phyloP scores from a whole-genome alignment of 495 filamentous ascomycete species.

The Annulohypoxylon bovei region DNA sequence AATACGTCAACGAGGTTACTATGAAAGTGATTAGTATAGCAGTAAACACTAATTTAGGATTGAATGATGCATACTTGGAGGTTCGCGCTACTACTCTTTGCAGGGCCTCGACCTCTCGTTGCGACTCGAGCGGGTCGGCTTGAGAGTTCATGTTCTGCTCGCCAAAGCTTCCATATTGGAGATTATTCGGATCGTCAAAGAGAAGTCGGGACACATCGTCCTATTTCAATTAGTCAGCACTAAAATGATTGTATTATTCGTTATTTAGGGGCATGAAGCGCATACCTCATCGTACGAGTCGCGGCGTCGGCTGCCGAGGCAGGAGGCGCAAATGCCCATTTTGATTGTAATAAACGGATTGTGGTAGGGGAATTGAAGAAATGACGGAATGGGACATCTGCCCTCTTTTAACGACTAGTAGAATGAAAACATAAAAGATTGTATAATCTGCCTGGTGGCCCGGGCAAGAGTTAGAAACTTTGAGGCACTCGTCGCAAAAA shows the following conservation, averaged over 20 bases:
- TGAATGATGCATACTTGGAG: conserved; percentile 57
- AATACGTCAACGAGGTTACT: conserved; percentile 69
- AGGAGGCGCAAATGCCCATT: conserved; percentile 61
- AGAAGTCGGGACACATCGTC: conserved; percentile 64
- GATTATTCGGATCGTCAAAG: conserved; percentile 62
- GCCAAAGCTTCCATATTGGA: conserved; percentile 65
- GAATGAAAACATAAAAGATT: conserved; percentile 47
- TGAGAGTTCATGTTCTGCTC: conserved; percentile 60
- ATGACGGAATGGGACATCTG: conserved; percentile 37
- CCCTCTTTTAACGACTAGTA: conserved; percentile 29
- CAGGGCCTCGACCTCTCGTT: conserved; percentile 67
- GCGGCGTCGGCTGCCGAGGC: conserved; percentile 53
- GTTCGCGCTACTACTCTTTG: conserved; percentile 65
- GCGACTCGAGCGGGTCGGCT: conserved; percentile 65
- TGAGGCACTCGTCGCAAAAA: conserved; percentile 37
- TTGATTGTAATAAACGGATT: conserved; percentile 18
- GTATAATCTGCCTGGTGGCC: conserved; percentile 49
- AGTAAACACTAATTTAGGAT: neutral
- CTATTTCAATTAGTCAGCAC: conserved; percentile 40
- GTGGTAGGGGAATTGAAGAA: conserved; percentile 14
- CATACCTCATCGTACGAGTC: conserved; percentile 57
- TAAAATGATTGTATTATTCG: neutral
- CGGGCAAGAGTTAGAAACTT: conserved; percentile 49
- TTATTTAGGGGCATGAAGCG: neutral
- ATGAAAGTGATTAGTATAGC: conserved; percentile 42